phyloP scores from a whole-genome alignment of 208 protist genomes.

The Porcisia deanei region DNA sequence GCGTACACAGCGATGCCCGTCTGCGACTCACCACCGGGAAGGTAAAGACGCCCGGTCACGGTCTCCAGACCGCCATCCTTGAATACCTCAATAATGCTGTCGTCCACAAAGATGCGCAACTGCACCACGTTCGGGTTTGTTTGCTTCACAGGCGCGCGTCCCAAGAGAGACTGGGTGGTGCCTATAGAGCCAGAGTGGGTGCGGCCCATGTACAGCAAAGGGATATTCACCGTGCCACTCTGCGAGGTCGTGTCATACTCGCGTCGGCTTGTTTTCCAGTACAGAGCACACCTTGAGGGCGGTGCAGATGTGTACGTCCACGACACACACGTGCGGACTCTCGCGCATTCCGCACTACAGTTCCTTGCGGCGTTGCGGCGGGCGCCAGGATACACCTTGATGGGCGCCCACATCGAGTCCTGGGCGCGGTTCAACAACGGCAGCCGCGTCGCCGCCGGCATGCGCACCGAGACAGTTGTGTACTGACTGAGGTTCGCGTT shows the following conservation, averaged over 20 bases:
- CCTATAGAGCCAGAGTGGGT: slow-evolving; percentile 36
- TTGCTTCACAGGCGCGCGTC: slow-evolving; percentile 34
- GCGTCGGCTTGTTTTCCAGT: slow-evolving; percentile 32
- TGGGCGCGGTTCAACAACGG: slow-evolving; percentile 23
- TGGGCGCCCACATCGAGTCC: slow-evolving; percentile 15
- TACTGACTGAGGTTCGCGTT: slow-evolving; percentile 23
- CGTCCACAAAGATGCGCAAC: slow-evolving; percentile 42
- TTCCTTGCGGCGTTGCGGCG: slow-evolving; percentile 10
- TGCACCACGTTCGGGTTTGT: slow-evolving; percentile 26
- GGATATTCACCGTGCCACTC: slow-evolving; percentile 40
- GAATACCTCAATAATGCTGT: slow-evolving; percentile 51
- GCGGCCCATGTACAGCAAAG: slow-evolving; percentile 36
- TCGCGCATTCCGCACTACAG: slow-evolving; percentile 37
- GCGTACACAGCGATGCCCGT: slow-evolving; percentile 38
- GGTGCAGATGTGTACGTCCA: slow-evolving; percentile 35
- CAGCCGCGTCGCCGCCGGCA: slow-evolving; percentile 28
- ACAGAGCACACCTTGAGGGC: slow-evolving; percentile 29
- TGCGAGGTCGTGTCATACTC: slow-evolving; percentile 11
- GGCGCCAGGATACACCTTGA: slow-evolving; percentile 31
- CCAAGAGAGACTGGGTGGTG: slow-evolving; percentile 23
- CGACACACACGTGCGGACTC: slow-evolving; percentile 38
- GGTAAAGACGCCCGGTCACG: slow-evolving; percentile 37
- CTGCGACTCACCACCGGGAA: slow-evolving; percentile 19
- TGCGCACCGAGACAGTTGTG: slow-evolving; percentile 38
- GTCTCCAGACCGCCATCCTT: slow-evolving; percentile 47